Evolutionary conservation across 116 monocot genomes (phyloP), one percentile per base, ranked within the genome.

Genomic region (Papilionanthe hybrid): DNA sequence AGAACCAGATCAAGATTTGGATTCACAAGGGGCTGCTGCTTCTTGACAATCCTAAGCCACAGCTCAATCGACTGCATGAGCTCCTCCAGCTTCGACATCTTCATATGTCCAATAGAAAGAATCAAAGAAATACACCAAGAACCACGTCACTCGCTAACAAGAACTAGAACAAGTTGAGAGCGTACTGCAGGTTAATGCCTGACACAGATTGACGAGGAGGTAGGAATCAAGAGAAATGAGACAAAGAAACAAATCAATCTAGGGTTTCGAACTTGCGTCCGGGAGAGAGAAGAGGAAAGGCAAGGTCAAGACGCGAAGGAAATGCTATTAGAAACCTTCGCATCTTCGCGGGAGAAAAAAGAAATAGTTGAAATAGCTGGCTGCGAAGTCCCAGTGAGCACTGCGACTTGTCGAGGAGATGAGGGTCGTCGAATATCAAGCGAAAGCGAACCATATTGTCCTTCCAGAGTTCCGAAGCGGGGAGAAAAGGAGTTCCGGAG

Each of bases 1-100:
- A 99, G 82, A 0, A 99, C 93, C 7, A 93, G 99, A 53, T 99
- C 99, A 48, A 99, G 91, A 67, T 92, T 78, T 10, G 93, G 93
- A 48, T 93, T 73, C 20, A 91, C 77, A 18, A 79, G 56, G 17
- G 90, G 90, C 73, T 72, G 44, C 82, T 85, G 85, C 86, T 93
- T 84, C 83, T 92, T 90, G 5, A 68, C 55, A 50, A 88, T 11
- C 78, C 68, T 84, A 81, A 99, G 78, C 92, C 91, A 99, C 69
- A 92, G 72, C 86, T 94, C 93, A 71, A 99, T 86, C 49, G 93
- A 84, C 72, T 78, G 78, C 42, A 99, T 90, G 29, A 93, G 75
- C 37, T 95, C 95, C 53, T 95, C 99, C 71, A 90, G 42, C 83
- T 83, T 42, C 84, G 82, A 86, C 91, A 92, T 92, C 67, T 12